These are phyloP conservation scores for Roridomyces roridus DNA, from an alignment of 768 basidiomycete genomes.

Conservation along the genomic window DNA sequence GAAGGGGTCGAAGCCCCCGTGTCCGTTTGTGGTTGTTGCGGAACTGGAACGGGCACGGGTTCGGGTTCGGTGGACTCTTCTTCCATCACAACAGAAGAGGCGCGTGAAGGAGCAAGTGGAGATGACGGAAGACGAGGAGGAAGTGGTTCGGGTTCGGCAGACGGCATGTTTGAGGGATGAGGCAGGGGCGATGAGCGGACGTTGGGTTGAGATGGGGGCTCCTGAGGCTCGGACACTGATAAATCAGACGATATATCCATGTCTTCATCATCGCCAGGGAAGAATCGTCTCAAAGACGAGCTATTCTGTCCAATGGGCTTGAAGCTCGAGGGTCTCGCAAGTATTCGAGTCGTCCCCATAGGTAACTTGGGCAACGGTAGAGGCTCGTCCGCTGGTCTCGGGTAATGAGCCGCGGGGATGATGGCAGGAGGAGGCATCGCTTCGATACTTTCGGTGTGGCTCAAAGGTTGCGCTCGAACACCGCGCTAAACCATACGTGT, in stretches of 20 bases:
- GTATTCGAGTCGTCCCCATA: conserved; percentile 25
- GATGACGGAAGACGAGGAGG: conserved; percentile 10
- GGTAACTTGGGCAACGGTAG: conserved; percentile 14
- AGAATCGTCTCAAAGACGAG: conserved; percentile 77
- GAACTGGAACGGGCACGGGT: conserved; percentile 7
- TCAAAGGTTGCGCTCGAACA: conserved; percentile 8
- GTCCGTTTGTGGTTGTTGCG: conserved; percentile 4
- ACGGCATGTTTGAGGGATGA: neutral
- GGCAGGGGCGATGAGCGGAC: too few relatives aligned
- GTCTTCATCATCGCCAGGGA: conserved; percentile 84
- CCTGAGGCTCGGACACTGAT: conserved; percentile 17
- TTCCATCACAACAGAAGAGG: conserved; percentile 24
- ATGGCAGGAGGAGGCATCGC: conserved; percentile 37
- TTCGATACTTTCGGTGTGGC: conserved; percentile 26
- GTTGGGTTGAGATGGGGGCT: conserved; percentile 3
- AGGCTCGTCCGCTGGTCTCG: conserved; percentile 17
- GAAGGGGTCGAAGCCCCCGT: conserved; percentile 19
- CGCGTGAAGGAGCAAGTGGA: conserved; percentile 12
- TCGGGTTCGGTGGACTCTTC: conserved; percentile 14
- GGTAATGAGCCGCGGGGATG: conserved; percentile 27
- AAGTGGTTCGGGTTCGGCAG: conserved; percentile 4
- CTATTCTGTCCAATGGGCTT: conserved; percentile 67
- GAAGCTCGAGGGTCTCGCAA: conserved; percentile 58
- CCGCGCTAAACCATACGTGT: conserved; percentile 3
- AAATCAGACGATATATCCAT: conserved; percentile 43